Base-by-base conservation (phyloP, 495 filamentous ascomycete genomes). In the Talaromyces trachyspermus region DNA sequence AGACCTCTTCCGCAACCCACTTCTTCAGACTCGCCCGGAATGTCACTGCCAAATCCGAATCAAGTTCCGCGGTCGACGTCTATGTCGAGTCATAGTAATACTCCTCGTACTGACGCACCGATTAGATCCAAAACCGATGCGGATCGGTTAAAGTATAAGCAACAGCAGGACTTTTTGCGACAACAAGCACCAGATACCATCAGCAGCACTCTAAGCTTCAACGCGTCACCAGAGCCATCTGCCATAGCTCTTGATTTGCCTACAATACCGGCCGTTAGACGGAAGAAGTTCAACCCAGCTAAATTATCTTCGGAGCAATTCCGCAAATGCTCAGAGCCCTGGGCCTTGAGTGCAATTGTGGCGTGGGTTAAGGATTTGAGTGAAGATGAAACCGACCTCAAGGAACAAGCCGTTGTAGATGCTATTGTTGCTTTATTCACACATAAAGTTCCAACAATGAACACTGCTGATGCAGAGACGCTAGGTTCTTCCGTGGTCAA, bases 391-490 rank as follows among this genome's bases (percentile, higher is more conserved):
- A 72, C 68, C 33, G 89, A 99, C 65, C 75, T 99, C 18, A 87
- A 85, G 55, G 77, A 86, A 56, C 82, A 85, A 47, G 80, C 84
- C 4, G 77, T 97, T 37, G 81, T 85, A 25, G 89, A 96, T 44
- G 90, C 86, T 2, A 78, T 97, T 33, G 83, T 95, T 18, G 87
- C 82, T 7, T 70, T 99, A 17, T 97, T 99, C 60, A 95, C 89
- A 12, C 81, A 89, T 66, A 95, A 95, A 63, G 89, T 99, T 2
- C 89, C 94, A 1, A 99, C 91, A 0, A 97, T 99, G 92, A 97
- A 99, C 56, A 89, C 89, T 37, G 89, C 92, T 2, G 92, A 97
- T 72, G 94, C 94, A 2, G 92, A 99, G 59, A 83, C 84, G 5
- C 71, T 99, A 17, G 85, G 86, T 38, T 76, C 81, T 36, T 80